Percentiles rank a stretch among this genome's conserved stretches.
Conservation (phyloP, 257 asterid genomes). For the Perilla frutescens region DNA sequence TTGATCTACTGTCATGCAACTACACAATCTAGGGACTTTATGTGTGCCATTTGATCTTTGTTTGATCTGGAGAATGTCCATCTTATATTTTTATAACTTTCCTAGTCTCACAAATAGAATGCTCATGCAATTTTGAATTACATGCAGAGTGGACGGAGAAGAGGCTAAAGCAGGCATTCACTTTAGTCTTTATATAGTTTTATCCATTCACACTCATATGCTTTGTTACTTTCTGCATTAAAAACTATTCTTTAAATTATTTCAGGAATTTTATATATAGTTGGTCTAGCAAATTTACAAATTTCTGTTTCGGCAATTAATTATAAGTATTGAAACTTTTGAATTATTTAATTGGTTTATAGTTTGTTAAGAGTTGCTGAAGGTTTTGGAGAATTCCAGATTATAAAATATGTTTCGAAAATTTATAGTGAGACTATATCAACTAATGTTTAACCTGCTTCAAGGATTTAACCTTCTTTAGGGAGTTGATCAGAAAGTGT, state of each 20-base stretch:
- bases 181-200: conserved; percentile 15
- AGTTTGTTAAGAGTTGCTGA: too few species aligned
- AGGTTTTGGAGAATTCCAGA: too few species aligned
- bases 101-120: conserved; percentile 36
- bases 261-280: too few species aligned
- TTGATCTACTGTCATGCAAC: conserved; percentile 24
- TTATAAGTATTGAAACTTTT: too few species aligned
- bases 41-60: conserved; percentile 8
- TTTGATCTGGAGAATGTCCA: conserved; percentile 1
- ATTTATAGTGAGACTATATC: too few species aligned
- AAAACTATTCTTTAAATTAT: not conserved
- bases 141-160: conserved; percentile 76
- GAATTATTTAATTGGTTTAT: too few species aligned
- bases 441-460: too few species aligned
- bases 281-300: too few species aligned
- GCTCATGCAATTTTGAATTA: conserved; percentile 35
- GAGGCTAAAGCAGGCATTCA: conserved; percentile 71
- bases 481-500: too few species aligned
- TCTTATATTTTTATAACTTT: conserved; percentile 22
- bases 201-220: not conserved
- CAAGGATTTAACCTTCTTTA: too few species aligned
- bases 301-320: too few species aligned
- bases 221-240: not conserved
- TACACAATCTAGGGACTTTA: conserved; percentile 10
- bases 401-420: too few species aligned